Base-by-base conservation (phyloP, 768 basidiomycete species). In the Dentipellis fragilis region DNA sequence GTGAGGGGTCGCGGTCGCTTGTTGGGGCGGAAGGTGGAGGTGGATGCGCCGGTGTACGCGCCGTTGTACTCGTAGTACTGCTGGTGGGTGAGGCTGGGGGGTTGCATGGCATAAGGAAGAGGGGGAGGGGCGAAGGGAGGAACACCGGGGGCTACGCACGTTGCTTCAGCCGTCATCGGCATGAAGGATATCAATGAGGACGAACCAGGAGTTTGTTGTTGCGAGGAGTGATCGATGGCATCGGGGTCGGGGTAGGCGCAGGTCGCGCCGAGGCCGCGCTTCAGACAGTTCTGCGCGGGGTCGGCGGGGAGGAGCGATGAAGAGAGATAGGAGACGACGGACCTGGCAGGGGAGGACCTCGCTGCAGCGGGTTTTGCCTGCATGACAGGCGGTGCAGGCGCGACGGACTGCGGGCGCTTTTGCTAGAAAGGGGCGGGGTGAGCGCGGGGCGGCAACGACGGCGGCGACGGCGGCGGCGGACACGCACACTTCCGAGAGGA, bases 211-310 rank as follows among this genome's bases (percentile, higher is more conserved):
- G 56, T 62, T 40, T 46, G 63, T 48, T 54, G 60, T 39, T 66
- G 63, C 34, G 57, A 50, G 34, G 51, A 48, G 53, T 57, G 55
- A 51, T 59, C 55, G 14, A 66, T 62, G 17, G 67, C 62, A 46
- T 90, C 87, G 37, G 87, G 86, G 68, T 89, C 88, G 21, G 88
- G 87, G 67, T 90, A 90, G 12, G 85, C 74, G 64, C 88, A 90
- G 16, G 76, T 68, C 2, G 76, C 69, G 23, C 84, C 87, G 54
- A 89, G 74, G 17, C 88, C 88, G 54, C 88, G 80, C 71, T 90
- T 90, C 65, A 90, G 75, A 64, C 88, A 90, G 68, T 84, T 88
- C 88, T 89, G 68, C 35, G 52, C 21, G 17, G 52, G 23, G 22
- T 46, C 22, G 36, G 36, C n/a, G 40, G 46, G 34, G 42, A n/a